These are phyloP conservation scores for Hypericum androsaemum DNA, from an alignment of 345 rosid genomes.

Conservation along the genomic window DNA sequence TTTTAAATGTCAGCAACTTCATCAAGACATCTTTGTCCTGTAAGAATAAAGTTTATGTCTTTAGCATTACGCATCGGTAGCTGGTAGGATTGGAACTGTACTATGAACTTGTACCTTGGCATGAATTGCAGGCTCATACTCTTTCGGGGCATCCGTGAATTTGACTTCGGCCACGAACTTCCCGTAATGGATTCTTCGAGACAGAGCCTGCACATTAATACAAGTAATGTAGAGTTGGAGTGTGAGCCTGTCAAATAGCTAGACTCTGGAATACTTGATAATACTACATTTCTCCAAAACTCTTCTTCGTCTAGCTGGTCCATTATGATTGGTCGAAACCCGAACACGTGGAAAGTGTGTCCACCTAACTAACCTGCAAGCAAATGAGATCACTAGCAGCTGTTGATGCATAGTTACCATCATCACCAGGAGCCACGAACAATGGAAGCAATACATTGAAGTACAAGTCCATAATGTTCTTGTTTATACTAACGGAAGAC, in stretches of 20 bases:
- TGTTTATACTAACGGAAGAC: constrained; percentile 48
- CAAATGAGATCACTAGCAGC: constrained; percentile 60
- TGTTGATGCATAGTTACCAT: constrained; percentile 65
- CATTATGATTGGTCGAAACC: too few relatives aligned
- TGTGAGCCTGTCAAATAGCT: too few relatives aligned
- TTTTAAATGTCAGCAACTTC: constrained; percentile 57
- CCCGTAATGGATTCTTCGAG: constrained; percentile 83
- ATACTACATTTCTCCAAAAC: too few relatives aligned
- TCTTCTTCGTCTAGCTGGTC: too few relatives aligned
- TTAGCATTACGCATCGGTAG: not conserved
- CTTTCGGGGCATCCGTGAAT: constrained; percentile 51
- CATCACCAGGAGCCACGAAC: constrained; percentile 59
- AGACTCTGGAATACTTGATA: too few relatives aligned
- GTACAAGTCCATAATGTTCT: constrained; percentile 59
- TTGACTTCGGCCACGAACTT: constrained; percentile 87
- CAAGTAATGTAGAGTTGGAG: too few relatives aligned
- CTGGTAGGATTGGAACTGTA: not conserved
- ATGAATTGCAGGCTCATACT: constrained; percentile 62
- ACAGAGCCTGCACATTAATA: constrained; percentile 44
- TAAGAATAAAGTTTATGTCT: not conserved
- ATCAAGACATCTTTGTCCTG: constrained; percentile 66
- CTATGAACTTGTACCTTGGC: constrained; percentile 39
- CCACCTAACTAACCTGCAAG: constrained; percentile 45
- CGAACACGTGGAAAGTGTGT: not conserved
- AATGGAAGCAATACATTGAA: constrained; percentile 57